These are phyloP conservation scores for Climacium dendroides DNA, from an alignment of 225 moss, liverwort and hornwort species.

Conservation along the genomic window DNA sequence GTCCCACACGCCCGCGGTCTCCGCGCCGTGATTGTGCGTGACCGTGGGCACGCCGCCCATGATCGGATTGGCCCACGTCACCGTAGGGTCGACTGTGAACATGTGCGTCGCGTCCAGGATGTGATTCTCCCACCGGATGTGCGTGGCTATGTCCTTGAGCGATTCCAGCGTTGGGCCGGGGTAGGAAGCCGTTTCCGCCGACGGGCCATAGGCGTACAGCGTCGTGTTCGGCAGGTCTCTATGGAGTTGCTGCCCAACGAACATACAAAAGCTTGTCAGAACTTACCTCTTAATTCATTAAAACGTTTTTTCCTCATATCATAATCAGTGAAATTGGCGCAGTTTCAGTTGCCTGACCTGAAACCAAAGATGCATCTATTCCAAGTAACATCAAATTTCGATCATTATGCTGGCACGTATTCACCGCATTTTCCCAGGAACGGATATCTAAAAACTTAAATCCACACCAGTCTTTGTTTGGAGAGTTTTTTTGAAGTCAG, in stretches of 20 bases:
- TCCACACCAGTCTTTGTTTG: not conserved
- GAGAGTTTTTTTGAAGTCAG: not conserved
- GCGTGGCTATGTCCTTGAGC: not conserved
- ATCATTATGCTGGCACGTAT: not conserved
- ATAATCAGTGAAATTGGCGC: not conserved
- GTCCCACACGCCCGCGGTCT: conserved; percentile 11
- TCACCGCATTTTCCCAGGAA: no score
- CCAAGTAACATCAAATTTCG: not conserved
- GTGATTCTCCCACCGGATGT: conserved; percentile 32
- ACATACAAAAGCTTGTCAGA: not conserved
- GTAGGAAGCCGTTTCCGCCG: conserved; percentile 3
- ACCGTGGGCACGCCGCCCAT: conserved; percentile 44
- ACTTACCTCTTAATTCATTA: not conserved
- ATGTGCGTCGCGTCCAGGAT: conserved; percentile 6
- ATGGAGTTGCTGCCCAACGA: conserved; percentile 15
- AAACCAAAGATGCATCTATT: not conserved
- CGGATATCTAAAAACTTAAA: no score
- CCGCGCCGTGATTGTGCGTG: conserved; percentile 44
- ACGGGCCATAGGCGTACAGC: conserved; percentile 24
- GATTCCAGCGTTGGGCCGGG: conserved; percentile 30
- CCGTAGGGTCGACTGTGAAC: conserved; percentile 20
- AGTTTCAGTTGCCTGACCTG: not conserved
- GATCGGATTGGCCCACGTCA: conserved; percentile 44
- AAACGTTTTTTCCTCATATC: no score
- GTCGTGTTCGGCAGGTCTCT: conserved; percentile 28